Percentiles rank a stretch among this genome's conserved stretches.
Conservation (phyloP, 495 filamentous ascomycete genomes). For the Terfezia claveryi region DNA sequence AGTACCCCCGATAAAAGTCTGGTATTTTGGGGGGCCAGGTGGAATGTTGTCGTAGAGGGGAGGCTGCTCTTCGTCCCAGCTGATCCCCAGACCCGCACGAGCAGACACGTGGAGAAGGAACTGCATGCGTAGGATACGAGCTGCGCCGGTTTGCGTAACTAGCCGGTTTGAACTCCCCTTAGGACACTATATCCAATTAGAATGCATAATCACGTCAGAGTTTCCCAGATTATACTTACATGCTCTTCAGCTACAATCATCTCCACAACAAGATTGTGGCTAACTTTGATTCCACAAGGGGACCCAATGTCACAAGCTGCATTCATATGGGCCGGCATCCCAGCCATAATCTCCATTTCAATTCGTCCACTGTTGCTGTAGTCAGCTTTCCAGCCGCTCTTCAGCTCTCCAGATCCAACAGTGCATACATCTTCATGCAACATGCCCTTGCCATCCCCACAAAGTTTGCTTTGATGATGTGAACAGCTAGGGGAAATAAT, state of each 20-base stretch:
- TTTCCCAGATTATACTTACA: neutral
- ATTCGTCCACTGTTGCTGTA: conserved; percentile 54
- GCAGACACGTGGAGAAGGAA: conserved; percentile 66
- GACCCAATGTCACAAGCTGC: conserved; percentile 62
- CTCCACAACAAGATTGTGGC: conserved; percentile 73
- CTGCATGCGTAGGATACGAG: conserved; percentile 81
- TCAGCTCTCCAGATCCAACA: conserved; percentile 53
- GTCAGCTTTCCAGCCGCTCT: conserved; percentile 90
- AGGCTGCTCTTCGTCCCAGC: conserved; percentile 92
- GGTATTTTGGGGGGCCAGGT: conserved; percentile 59
- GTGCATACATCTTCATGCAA: conserved; percentile 54
- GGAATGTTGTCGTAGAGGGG: conserved; percentile 91
- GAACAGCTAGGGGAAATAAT: conserved; percentile 62
- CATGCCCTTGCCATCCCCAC: conserved; percentile 47
- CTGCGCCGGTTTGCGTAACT: conserved; percentile 69
- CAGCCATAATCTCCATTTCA: conserved; percentile 61
- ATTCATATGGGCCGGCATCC: conserved; percentile 31
- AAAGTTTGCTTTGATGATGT: conserved; percentile 52
- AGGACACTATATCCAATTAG: conserved; percentile 25
- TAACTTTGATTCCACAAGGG: conserved; percentile 52
- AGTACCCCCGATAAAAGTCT: neutral
- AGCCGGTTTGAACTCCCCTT: conserved; percentile 1
- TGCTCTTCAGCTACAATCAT: conserved; percentile 79
- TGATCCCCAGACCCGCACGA: conserved; percentile 68
- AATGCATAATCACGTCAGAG: conserved; percentile 12